Conservation (phyloP, 2,329 filamentous ascomycete genomes). For the Fusarium concolor region DNA sequence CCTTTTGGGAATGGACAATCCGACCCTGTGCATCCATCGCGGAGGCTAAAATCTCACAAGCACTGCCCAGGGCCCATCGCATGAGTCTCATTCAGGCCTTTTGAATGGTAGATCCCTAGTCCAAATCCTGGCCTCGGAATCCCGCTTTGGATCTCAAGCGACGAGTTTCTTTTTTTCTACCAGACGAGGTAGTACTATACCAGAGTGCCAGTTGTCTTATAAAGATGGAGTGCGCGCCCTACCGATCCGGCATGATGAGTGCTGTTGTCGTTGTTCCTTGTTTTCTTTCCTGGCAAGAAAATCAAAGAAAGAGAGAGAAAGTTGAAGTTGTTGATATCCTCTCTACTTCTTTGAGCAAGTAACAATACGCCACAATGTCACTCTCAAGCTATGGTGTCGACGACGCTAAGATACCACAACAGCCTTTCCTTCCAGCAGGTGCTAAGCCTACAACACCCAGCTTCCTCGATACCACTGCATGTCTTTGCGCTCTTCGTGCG, state of each 20-base stretch:
- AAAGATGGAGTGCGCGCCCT: slow-evolving; percentile 16
- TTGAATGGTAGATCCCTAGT: slow-evolving; percentile 27
- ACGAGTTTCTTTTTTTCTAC: background rate
- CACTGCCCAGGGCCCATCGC: slow-evolving; percentile 30
- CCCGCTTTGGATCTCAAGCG: slow-evolving; percentile 1
- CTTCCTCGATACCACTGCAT: slow-evolving; percentile 56
- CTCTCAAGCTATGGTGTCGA: slow-evolving; percentile 32
- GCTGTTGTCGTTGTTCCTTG: background rate
- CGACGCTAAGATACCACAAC: slow-evolving; percentile 48
- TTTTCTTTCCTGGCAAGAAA: background rate
- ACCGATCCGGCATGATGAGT: background rate
- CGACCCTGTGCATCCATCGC: slow-evolving; percentile 9
- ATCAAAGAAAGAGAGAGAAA: background rate
- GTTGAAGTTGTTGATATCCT: background rate
- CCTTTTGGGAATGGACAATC: slow-evolving; percentile 5
- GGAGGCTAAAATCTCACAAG: slow-evolving; percentile 39
- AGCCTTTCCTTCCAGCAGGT: slow-evolving; percentile 54
- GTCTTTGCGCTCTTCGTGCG: slow-evolving; percentile 52
- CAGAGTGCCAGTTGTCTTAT: slow-evolving; percentile 8
- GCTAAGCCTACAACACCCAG: slow-evolving; percentile 48
- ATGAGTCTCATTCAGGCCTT: slow-evolving; percentile 15
- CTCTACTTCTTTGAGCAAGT: background rate
- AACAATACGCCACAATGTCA: slow-evolving; percentile 27
- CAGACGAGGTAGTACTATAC: background rate
- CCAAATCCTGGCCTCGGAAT: slow-evolving; percentile 8